Base-by-base conservation (phyloP, 2,329 filamentous ascomycete genomes). In the Ophiostoma australiae region DNA sequence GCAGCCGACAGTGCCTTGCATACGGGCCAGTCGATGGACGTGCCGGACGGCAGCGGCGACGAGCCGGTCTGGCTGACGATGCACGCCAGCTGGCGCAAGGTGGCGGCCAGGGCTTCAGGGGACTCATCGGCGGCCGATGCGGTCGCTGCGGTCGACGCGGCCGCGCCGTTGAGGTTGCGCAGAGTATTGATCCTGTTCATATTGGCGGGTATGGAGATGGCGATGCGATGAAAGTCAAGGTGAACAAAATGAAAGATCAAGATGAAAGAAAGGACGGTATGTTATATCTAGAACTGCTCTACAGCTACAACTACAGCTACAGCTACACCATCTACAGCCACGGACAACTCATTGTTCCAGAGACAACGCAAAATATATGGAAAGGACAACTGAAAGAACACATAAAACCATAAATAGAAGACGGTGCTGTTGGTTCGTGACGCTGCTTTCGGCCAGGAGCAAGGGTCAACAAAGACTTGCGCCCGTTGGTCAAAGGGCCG, bases 1-100 rank as follows among this genome's bases (percentile, higher is more conserved):
- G 66, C 41, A 13, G 67, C 67, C 31, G 67, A 68, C 41, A 68
- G 44, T 20, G 67, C 67, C 20, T 55, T 27, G 5, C 27, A 44
- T 7, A 68, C 41, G 6, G 67, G 41, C 67, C 67, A 68, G 41
- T 52, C 17, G 67, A 55, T 33, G 3, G 67, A 5, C 2, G 67
- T 68, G 27, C 67, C 67, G 6, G 67, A 35, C 5, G 67, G 41
- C 35, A 68, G 20, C 1, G 67, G 67, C 7, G 41, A 17, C 2
- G 41, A 1, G 41, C 67, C 5, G 17, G 27, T 6, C 67, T 52
- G 41, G 41, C 55, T 31, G 67, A 68, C 55, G 27, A 55, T 35
- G 31, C 8, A 0, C 3, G 67, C 41, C 10, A 68, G 67, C 41
- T 68, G 67, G 27, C 27, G 67, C 41, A 68, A 44, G 1, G 63